phyloP scores from a whole-genome alignment of 805 yeast species.

The Zygosaccharomyces lentus region DNA sequence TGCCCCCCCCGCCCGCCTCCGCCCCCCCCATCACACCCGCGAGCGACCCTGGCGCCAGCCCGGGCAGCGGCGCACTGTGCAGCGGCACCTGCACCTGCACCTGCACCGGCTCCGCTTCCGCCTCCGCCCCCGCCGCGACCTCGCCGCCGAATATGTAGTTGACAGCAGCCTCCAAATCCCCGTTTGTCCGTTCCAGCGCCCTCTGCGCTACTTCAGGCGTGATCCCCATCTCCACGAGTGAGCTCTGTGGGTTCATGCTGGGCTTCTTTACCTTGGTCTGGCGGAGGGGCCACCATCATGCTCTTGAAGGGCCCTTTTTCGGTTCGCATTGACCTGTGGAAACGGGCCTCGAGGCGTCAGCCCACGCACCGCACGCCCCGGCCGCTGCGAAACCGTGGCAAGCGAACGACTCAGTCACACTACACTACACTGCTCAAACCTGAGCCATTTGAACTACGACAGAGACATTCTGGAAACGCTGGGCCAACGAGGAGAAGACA shows the following conservation, averaged over 20 bases:
- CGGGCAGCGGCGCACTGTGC: conserved; percentile 4
- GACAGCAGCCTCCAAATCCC: conserved; percentile 64
- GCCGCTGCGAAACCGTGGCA: no score
- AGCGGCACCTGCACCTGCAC: no score
- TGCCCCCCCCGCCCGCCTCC: no score
- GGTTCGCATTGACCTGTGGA: neutral
- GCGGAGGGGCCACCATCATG: no score
- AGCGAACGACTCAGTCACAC: no score
- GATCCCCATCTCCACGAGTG: conserved; percentile 69
- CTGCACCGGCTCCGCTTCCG: no score
- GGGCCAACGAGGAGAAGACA: no score
- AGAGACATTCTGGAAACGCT: no score
- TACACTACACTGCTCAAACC: no score
- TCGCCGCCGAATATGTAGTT: conserved; percentile 31
- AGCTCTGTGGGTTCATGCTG: conserved; percentile 39
- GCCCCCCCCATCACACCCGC: conserved; percentile 2
- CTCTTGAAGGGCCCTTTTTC: neutral
- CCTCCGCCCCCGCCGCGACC: no score
- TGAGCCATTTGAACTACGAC: no score
- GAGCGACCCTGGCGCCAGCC: conserved; percentile 1
- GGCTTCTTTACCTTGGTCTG: neutral
- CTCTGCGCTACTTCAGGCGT: conserved; percentile 51
- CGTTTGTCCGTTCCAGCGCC: conserved; percentile 51
- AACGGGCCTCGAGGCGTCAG: neutral
- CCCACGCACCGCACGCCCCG: neutral